phyloP scores from a whole-genome alignment of 352 stramenopile species.

The Phytophthora constricta region DNA sequence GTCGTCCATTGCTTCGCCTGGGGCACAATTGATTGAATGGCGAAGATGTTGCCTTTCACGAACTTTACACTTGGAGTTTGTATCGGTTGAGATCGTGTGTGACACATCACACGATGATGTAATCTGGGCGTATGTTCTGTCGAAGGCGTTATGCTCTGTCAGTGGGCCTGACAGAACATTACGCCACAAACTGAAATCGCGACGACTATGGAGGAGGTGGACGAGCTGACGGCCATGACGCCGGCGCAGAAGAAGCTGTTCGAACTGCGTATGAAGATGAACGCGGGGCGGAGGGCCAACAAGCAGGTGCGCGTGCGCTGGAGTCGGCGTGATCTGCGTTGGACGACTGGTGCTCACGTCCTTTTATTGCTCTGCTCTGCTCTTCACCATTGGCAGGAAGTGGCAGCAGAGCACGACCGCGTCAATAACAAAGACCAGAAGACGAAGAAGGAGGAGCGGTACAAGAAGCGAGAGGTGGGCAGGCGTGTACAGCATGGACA shows the following conservation, averaged over 20 bases:
- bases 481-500: too few relatives aligned
- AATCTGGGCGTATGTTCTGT: neutral
- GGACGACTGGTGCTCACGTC: too few relatives aligned
- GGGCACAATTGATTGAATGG: conserved; percentile 1
- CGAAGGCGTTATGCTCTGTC: too few relatives aligned
- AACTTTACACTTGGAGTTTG: neutral
- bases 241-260: conserved; percentile 84
- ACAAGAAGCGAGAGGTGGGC: conserved; percentile 62
- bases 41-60: conserved; percentile 3
- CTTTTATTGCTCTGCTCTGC: too few relatives aligned
- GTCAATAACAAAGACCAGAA: conserved; percentile 75
- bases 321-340: neutral
- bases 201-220: conserved; percentile 44
- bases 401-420: conserved; percentile 73
- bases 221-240: conserved; percentile 68
- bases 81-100: neutral
- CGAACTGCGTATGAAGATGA: conserved; percentile 88
- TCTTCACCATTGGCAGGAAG: conserved; percentile 48
- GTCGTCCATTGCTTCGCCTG: conserved; percentile 56
- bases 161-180: too few relatives aligned
- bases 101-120: neutral
- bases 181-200: too few relatives aligned
- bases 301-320: conserved; percentile 72
- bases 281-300: conserved; percentile 79
- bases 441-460: conserved; percentile 56